Evolutionary conservation across 75 land plant species (phyloP).

Genomic region (Isoetes taiwanensis): DNA sequence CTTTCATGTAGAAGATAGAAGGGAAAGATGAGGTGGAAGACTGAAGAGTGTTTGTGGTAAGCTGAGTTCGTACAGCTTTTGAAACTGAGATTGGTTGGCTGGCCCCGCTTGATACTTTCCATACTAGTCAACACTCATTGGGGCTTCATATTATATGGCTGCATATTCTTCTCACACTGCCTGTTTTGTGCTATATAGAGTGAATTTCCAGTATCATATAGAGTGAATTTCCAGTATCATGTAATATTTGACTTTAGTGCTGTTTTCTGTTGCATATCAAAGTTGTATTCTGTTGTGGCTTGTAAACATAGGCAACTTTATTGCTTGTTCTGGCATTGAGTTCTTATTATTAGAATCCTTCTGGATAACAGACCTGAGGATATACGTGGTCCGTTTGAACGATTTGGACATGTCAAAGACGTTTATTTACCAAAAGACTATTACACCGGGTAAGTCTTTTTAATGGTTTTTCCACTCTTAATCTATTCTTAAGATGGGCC

Average conservation of each 20-base stretch:
- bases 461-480: slow-evolving; percentile 4
- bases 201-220: not conserved
- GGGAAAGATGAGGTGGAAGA: too few species aligned
- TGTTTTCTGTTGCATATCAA: not conserved
- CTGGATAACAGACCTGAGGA: slow-evolving; percentile 8
- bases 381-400: slow-evolving; percentile 8
- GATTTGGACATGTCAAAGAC: slow-evolving; percentile 13
- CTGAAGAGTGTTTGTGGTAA: too few species aligned
- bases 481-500: not conserved
- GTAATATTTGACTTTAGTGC: slow-evolving; percentile 6
- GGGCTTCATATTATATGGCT: not conserved
- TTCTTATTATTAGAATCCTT: not conserved
- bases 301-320: not conserved
- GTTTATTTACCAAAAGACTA: slow-evolving; percentile 9
- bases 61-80: too few species aligned
- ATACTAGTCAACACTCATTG: too few species aligned
- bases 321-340: too few species aligned
- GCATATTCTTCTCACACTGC: not conserved
- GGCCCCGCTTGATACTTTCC: too few species aligned
- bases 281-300: not conserved
- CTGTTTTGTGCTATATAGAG: not conserved
- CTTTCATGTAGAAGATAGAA: too few species aligned
- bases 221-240: not conserved
- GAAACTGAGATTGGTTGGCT: too few species aligned
- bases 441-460: slow-evolving; percentile 5